These are phyloP conservation scores for Monosporascus sp. DNA, from an alignment of 2,329 filamentous ascomycete genomes.

Conservation along the genomic window DNA sequence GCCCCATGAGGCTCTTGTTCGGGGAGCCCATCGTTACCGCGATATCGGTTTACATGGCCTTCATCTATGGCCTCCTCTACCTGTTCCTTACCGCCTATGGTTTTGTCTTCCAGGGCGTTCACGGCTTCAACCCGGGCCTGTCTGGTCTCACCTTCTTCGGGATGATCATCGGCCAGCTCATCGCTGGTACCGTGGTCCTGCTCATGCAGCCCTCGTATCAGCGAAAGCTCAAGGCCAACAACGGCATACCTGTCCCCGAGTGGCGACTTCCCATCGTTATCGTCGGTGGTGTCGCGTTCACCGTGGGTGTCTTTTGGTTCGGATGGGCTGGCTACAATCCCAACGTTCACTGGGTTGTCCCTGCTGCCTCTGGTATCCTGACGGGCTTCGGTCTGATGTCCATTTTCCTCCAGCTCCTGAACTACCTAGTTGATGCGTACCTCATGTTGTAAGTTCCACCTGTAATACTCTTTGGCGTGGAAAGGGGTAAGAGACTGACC, in stretches of 20 bases:
- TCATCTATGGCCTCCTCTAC: constrained; percentile 71
- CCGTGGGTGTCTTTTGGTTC: constrained; percentile 70
- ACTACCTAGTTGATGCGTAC: constrained; percentile 76
- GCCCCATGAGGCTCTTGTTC: constrained; percentile 61
- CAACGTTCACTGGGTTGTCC: constrained; percentile 60
- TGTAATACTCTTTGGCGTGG: neutral
- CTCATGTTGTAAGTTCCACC: constrained; percentile 49
- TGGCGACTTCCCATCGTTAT: constrained; percentile 63
- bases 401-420: constrained; percentile 76
- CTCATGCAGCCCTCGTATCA: constrained; percentile 62
- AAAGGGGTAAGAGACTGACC: constrained; percentile 6
- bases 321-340: constrained; percentile 62
- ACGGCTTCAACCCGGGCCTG: constrained; percentile 65
- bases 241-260: constrained; percentile 59
- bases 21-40: constrained; percentile 65
- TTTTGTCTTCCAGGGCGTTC: constrained; percentile 69
- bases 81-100: constrained; percentile 83
- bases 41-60: constrained; percentile 67
- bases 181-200: constrained; percentile 62
- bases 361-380: constrained; percentile 55
- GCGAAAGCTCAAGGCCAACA: constrained; percentile 63
- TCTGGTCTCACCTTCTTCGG: constrained; percentile 80
- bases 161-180: constrained; percentile 69
- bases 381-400: constrained; percentile 75
- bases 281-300: constrained; percentile 54